Evolutionary conservation across 805 yeast genomes (phyloP).

Genomic region (Candida lessepsii): DNA sequence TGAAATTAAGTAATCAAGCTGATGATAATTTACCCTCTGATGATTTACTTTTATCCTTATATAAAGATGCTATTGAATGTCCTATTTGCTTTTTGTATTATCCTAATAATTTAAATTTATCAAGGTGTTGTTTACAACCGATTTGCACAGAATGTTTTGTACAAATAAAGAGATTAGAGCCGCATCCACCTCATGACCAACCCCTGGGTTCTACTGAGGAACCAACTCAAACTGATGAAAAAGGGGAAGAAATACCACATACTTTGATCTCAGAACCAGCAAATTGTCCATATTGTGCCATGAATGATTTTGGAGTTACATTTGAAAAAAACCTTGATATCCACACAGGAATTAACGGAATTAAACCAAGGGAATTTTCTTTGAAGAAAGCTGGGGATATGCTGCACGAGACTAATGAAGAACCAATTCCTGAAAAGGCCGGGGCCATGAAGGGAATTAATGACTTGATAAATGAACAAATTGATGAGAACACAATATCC

Average conservation of each 20-base stretch:
- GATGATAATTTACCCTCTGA: constrained; percentile 32
- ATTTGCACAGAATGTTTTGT: constrained; percentile 97
- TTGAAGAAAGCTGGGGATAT: neutral
- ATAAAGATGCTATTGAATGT: constrained; percentile 74
- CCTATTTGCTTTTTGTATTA: constrained; percentile 91
- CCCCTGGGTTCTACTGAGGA: neutral
- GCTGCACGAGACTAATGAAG: neutral
- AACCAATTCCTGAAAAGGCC: neutral
- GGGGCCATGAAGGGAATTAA: constrained; percentile 1
- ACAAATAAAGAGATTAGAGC: constrained; percentile 86
- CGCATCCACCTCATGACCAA: constrained; percentile 85
- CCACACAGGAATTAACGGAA: constrained; percentile 56
- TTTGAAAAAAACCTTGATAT: constrained; percentile 63
- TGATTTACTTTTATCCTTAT: constrained; percentile 55
- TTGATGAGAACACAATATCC: constrained; percentile 10
- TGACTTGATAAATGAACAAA: constrained; percentile 1
- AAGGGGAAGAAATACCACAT: constrained; percentile 48
- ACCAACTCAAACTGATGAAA: constrained; percentile 12
- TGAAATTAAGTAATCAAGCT: constrained; percentile 16
- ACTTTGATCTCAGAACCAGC: constrained; percentile 83
- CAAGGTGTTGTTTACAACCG: constrained; percentile 89
- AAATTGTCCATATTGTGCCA: constrained; percentile 91
- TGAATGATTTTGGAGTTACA: constrained; percentile 78
- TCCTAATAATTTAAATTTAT: constrained; percentile 72
- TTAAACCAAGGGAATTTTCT: constrained; percentile 42